Conservation (phyloP, 208 protist genomes). For the Spongospora subterranea region DNA sequence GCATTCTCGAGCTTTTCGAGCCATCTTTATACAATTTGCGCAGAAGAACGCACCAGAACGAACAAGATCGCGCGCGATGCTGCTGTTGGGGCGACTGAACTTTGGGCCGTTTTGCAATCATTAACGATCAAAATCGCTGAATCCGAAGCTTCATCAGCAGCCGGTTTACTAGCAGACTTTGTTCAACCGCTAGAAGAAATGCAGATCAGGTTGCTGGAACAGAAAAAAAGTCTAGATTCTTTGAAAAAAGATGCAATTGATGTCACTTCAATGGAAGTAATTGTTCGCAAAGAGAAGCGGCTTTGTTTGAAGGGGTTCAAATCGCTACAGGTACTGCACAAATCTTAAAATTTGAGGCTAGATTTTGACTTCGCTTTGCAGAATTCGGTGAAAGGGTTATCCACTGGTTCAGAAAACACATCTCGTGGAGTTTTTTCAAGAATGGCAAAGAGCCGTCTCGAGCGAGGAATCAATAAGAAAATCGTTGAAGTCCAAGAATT, state of each 20-base stretch:
- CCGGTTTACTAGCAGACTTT: background rate
- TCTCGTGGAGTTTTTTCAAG: background rate
- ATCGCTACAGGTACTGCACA: background rate
- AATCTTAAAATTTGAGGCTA: no score
- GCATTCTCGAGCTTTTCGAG: background rate
- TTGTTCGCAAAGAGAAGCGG: background rate
- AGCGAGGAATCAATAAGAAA: background rate
- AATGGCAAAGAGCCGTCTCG: background rate
- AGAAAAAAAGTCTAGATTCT: background rate
- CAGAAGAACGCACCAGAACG: background rate
- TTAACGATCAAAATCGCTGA: background rate
- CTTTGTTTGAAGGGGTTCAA: slow-evolving; percentile 3
- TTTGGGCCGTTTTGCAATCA: slow-evolving; percentile 40
- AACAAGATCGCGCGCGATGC: background rate
- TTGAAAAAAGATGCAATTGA: background rate
- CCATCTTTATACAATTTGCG: background rate
- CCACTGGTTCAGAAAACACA: background rate
- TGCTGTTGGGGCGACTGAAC: background rate
- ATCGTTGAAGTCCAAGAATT: background rate
- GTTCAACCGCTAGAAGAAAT: slow-evolving; percentile 1
- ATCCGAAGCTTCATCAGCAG: background rate
- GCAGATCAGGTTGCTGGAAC: background rate
- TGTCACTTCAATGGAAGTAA: background rate
- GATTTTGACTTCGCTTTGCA: no score
- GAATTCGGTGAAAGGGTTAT: background rate